These are phyloP conservation scores for Aschersonia sp. DNA, from an alignment of 2,329 filamentous ascomycete genomes.

Conservation along the genomic window DNA sequence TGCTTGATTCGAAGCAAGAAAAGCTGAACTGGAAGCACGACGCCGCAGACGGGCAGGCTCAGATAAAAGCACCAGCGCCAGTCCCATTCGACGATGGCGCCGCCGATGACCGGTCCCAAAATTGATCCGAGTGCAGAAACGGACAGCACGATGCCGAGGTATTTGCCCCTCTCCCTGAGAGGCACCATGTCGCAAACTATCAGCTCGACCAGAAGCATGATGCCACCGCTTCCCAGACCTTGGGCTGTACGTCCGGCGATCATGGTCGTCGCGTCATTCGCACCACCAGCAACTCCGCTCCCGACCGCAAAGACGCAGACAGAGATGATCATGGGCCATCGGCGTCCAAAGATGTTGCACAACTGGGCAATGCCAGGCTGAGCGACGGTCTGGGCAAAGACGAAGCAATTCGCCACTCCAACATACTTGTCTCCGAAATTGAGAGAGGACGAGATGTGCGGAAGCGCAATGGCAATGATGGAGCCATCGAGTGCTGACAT, in stretches of 20 bases:
- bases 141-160: conserved; percentile 15
- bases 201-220: conserved; percentile 6
- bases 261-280: conserved; percentile 25
- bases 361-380: conserved; percentile 33
- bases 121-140: conserved; percentile 15
- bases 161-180: conserved; percentile 26
- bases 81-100: conserved; percentile 6
- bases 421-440: conserved; percentile 4
- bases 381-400: conserved; percentile 10
- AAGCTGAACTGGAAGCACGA: conserved; percentile 6
- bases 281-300: conserved; percentile 32
- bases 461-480: conserved; percentile 6
- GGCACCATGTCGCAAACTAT: conserved; percentile 27
- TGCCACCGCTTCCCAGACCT: conserved; percentile 23
- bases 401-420: conserved; percentile 7
- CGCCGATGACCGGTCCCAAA: conserved; percentile 15
- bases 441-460: conserved; percentile 4
- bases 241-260: conserved; percentile 33
- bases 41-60: conserved; percentile 20
- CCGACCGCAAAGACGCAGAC: conserved; percentile 32
- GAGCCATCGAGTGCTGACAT: conserved; percentile 5
- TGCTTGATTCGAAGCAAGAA: not conserved
- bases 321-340: conserved; percentile 19
- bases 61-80: conserved; percentile 29
- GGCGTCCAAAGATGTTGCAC: conserved; percentile 33